A percentile compares a stretch with the other conserved stretches of the same genome.
These are phyloP conservation scores for Elymus sibiricus DNA, from an alignment of 176 grass and related monocot genomes.

Conservation along the genomic window DNA sequence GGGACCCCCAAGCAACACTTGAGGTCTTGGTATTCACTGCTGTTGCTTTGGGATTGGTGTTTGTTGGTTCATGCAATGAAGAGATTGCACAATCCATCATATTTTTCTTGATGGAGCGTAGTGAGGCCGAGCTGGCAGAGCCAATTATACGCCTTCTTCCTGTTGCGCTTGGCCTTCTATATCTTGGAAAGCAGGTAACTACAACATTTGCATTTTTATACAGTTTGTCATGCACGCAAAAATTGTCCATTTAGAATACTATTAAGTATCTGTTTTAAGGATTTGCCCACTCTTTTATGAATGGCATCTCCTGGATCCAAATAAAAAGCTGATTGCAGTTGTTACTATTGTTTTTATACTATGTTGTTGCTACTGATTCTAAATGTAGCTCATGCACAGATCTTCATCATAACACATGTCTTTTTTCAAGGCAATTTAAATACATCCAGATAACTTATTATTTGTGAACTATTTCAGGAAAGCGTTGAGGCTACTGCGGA, in stretches of 20 bases:
- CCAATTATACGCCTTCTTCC: conserved; percentile 81
- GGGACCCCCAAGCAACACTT: conserved; percentile 71
- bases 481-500: conserved; percentile 85
- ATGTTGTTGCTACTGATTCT: neutral
- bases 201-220: conserved; percentile 1
- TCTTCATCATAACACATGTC: neutral
- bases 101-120: conserved; percentile 86
- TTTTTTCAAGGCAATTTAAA: neutral
- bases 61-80: conserved; percentile 96
- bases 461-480: conserved; percentile 48
- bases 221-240: neutral
- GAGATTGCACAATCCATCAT: conserved; percentile 97
- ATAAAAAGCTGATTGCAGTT: neutral
- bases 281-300: neutral
- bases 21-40: conserved; percentile 93
- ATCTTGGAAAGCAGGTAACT: conserved; percentile 95
- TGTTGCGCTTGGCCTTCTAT: conserved; percentile 92
- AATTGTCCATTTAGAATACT: neutral
- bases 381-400: neutral
- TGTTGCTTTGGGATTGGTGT: conserved; percentile 80
- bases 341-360: neutral
- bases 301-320: neutral
- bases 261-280: neutral
- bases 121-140: conserved; percentile 77
- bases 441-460: neutral